Evolutionary conservation across 179 eudicot species (phyloP).

Genomic region (Amaranthus tricolor): DNA sequence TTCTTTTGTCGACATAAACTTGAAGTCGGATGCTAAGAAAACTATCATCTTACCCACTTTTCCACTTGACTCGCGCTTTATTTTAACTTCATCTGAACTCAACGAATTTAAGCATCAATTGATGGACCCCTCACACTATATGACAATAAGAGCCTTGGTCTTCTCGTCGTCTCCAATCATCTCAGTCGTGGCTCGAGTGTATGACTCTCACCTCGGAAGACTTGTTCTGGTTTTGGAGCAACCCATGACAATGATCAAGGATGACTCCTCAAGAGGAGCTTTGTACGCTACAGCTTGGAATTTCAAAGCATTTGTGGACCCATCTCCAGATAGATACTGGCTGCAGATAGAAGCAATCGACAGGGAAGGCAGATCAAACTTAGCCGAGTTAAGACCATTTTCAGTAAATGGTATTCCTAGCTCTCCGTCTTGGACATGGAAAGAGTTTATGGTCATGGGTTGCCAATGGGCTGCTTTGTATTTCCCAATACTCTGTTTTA

Average conservation of each 20-base stretch:
- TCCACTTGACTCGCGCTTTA: slow-evolving; percentile 75
- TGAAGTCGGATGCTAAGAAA: slow-evolving; percentile 47
- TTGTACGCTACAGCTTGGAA: slow-evolving; percentile 69
- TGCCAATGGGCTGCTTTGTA: slow-evolving; percentile 83
- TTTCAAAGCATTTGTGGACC: slow-evolving; percentile 69
- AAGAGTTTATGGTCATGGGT: slow-evolving; percentile 89
- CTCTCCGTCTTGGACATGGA: slow-evolving; percentile 71
- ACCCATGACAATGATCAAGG: slow-evolving; percentile 50
- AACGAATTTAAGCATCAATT: slow-evolving; percentile 37
- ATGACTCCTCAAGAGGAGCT: slow-evolving; percentile 43
- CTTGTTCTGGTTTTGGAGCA: slow-evolving; percentile 53
- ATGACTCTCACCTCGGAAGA: slow-evolving; percentile 57
- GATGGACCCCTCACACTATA: too few relatives aligned
- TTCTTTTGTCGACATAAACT: slow-evolving; percentile 72
- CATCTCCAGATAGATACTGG: slow-evolving; percentile 73
- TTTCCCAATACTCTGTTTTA: slow-evolving; percentile 60
- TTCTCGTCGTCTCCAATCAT: slow-evolving; percentile 64
- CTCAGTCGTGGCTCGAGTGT: slow-evolving; percentile 66
- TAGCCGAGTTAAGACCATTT: slow-evolving; percentile 65
- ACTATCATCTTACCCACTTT: slow-evolving; percentile 72
- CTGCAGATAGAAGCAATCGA: slow-evolving; percentile 79
- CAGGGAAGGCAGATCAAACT: slow-evolving; percentile 44
- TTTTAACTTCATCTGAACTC: slow-evolving; percentile 32
- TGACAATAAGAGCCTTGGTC: slow-evolving; percentile 61
- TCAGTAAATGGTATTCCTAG: slow-evolving; percentile 58